Base-by-base conservation (phyloP, 1,139 yeast genomes). In the Magnusiomyces suaveolens region DNA sequence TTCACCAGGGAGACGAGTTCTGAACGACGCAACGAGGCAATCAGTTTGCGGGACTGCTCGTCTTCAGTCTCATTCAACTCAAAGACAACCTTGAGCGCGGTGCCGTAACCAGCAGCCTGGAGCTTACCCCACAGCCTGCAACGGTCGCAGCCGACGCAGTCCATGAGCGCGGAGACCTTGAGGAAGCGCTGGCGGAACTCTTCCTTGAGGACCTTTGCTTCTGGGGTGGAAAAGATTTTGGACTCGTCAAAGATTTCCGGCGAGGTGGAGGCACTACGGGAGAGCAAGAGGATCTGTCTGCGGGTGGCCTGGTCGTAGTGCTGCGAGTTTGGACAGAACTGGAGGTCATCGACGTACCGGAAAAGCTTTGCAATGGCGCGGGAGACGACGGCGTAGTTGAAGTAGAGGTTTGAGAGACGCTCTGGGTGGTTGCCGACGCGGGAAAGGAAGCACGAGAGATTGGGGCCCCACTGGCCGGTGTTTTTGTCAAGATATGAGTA, bases 101-200 rank as follows among this genome's bases (percentile, higher is more conserved):
- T 92, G 24, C 97, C 98, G 68, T 92, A 92, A 26, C 98, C 98
- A 24, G 94, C 88, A 1, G 96, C 88, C 73, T 92, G 98, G 29
- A 92, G 79, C 70, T 94, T 92, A 20, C 98, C 98, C 98, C 98
- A 92, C 72, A 94, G 75, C 66, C 97, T 80, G 69, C 98, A 92
- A 67, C 97, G 79, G 69, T 92, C 98, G 73, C 98, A 92, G 43
- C 96, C 97, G 50, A 92, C 97, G 74, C 98, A 92, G 70, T 92
- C 96, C 97, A 94, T 92, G 52, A 92, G 81, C 52, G 87, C 85
- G 36, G 95, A 84, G 38, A 92, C 95, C 67, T 92, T 94, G 66
- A 82, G 83, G 69, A 92, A 94, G 56, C 95, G 83, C 47, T 79
- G 71, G 60, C 94, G 79, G 71, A 92, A 90, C 64, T 92, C 97